Evolutionary conservation across 2,329 filamentous ascomycete species (phyloP).

Genomic region (Aspergillus fumigatus): DNA sequence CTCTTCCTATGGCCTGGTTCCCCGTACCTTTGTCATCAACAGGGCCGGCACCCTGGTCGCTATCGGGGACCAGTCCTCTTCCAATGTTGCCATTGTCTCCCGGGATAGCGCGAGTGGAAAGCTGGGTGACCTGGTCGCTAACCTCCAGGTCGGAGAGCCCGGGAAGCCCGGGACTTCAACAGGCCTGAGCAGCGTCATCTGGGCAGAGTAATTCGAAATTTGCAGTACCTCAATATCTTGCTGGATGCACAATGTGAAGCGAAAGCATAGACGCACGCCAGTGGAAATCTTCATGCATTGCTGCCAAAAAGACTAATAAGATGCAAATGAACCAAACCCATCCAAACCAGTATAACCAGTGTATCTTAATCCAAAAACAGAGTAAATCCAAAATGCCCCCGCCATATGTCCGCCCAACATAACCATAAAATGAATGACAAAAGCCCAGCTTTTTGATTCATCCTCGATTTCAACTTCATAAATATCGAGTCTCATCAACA

Average conservation of each 20-base stretch:
- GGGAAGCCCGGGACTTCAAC: conserved; percentile 22
- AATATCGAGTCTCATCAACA: not conserved
- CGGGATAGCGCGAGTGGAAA: conserved; percentile 58
- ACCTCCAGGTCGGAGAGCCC: conserved; percentile 26
- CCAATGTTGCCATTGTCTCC: conserved; percentile 57
- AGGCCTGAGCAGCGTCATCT: conserved; percentile 35
- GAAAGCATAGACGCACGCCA: not conserved
- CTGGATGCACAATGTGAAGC: not conserved
- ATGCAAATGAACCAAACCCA: not conserved
- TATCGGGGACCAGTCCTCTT: conserved; percentile 60
- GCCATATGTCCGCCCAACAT: not conserved
- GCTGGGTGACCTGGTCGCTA: conserved; percentile 44
- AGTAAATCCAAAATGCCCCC: not conserved
- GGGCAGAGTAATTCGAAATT: conserved; percentile 22
- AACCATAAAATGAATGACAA: not conserved
- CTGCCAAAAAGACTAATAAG: not conserved
- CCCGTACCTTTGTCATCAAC: conserved; percentile 66
- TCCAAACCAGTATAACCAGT: not conserved
- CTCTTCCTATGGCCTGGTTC: conserved; percentile 61
- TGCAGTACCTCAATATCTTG: not conserved
- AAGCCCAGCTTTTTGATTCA: not conserved
- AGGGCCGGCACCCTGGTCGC: conserved; percentile 60
- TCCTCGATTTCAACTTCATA: not conserved
- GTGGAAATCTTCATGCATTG: not conserved
- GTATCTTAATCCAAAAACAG: not conserved